Base-by-base conservation (phyloP, 202 grass and related monocot genomes). In the Saccharum hybrid region DNA sequence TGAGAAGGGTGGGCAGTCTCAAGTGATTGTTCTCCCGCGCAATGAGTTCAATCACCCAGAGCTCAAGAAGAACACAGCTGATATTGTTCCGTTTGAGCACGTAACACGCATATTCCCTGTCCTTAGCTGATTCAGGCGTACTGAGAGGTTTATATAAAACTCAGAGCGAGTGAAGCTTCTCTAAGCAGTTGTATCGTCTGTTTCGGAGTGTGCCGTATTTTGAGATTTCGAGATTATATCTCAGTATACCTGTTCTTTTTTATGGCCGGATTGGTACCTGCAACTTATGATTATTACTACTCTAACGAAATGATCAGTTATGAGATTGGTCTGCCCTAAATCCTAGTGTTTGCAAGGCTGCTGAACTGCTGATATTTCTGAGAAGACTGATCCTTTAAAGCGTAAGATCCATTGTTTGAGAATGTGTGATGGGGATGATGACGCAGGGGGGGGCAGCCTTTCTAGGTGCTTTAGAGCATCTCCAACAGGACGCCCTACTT, bases 21-120 rank as follows among this genome's bases (percentile, higher is more conserved):
- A 93, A 31, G 62, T 96, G 74, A 92, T 98, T 40, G 88, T 86
- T 66, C 91, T 98, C 68, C 91, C 91, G 0, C 93, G 83, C 23
- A 98, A 85, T 0, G 93, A 96, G 76, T 90, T 90, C 81, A 98
- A 94, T 73, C 96, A 96, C 76, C 96, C 93, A 0, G 93, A 96
- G 77, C 96, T 98, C 51, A 98, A 98, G 89, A 98, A 95, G 81
- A 95, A 92, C 70, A 71, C 89, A 49, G 77, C 86, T 52, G 96
- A 98, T 63, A 83, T 66, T 0, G 86, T 98, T 66, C 91, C 91
- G 0, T 94, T 96, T 19, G 91, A 98, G 81, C 96, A 96, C 26
- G 65, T 98, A 19, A 98, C 96, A 22, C 91, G 93, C 71, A 92
- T 98, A 80, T 98, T 95, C 72, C 93, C 96, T 19, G 77, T 88